These are phyloP conservation scores for Naganishia albida DNA, from an alignment of 1,284 basidiomycete genomes.

Conservation along the genomic window DNA sequence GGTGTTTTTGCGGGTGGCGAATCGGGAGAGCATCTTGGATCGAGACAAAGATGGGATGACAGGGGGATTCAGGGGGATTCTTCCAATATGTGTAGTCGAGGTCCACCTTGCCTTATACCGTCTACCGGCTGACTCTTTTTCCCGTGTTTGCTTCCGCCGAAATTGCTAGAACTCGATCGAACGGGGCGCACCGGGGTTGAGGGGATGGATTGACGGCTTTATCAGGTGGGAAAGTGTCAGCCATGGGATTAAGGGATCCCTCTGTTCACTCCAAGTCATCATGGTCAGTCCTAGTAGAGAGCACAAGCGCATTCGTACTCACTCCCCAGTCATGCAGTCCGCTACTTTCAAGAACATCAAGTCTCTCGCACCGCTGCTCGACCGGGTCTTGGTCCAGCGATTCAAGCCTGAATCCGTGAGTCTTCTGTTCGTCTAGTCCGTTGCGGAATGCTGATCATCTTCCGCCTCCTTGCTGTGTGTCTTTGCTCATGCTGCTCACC, in stretches of 20 bases:
- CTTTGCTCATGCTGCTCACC: neutral
- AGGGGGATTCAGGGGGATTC: too few species aligned
- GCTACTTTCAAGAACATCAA: constrained; percentile 91
- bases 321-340: constrained; percentile 40
- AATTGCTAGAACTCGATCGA: constrained; percentile 23
- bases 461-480: neutral
- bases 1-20: constrained; percentile 20
- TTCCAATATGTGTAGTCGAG: too few species aligned
- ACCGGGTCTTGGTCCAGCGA: constrained; percentile 95
- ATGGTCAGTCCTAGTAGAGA: constrained; percentile 6
- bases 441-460: neutral
- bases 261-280: neutral
- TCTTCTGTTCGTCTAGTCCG: constrained; percentile 34
- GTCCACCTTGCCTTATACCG: neutral
- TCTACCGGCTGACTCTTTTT: constrained; percentile 11
- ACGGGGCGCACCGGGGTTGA: constrained; percentile 1
- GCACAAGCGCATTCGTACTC: neutral
- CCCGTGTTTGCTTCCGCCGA: constrained; percentile 21
- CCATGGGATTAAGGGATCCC: too few species aligned
- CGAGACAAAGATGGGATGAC: neutral
- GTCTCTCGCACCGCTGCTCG: constrained; percentile 85
- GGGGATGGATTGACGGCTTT: too few species aligned
- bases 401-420: constrained; percentile 89
- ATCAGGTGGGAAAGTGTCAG: too few species aligned
- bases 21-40: constrained; percentile 27